A percentile compares a stretch with the other conserved stretches of the same genome.
Conservation (phyloP, 2,329 filamentous ascomycete species). For the Phoma sp. region DNA sequence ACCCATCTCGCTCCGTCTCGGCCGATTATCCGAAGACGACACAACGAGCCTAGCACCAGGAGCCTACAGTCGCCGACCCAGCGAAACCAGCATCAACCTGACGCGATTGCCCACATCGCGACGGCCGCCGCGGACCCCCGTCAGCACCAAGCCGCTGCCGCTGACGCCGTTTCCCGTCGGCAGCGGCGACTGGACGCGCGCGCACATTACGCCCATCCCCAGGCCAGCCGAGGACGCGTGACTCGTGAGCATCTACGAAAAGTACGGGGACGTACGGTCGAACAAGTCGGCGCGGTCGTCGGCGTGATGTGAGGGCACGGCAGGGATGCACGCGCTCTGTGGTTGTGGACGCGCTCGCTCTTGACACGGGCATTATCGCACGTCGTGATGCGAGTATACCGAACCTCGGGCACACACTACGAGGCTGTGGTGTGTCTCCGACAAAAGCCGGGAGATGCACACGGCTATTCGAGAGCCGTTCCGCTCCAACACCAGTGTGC, state of each 20-base stretch:
- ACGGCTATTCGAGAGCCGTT: no score
- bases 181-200: constrained; percentile 3
- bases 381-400: no score
- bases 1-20: constrained; percentile 18
- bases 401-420: no score
- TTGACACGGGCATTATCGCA: no score
- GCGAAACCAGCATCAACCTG: constrained; percentile 10
- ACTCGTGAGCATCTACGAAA: constrained; percentile 15
- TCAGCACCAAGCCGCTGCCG: constrained; percentile 37
- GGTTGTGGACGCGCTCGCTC: no score
- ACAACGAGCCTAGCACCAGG: constrained; percentile 11
- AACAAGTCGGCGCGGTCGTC: constrained; percentile 4
- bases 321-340: no score
- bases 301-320: background rate
- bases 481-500: no score
- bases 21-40: constrained; percentile 8
- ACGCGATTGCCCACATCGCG: constrained; percentile 1
- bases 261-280: constrained; percentile 9
- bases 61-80: constrained; percentile 16
- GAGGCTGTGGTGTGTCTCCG: no score
- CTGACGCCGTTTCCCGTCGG: constrained; percentile 41
- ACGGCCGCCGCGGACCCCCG: constrained; percentile 6
- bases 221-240: constrained; percentile 3
- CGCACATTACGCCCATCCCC: constrained; percentile 2
- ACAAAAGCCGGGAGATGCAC: no score